These are phyloP conservation scores for Aulographum hederae DNA, from an alignment of 2,329 filamentous ascomycete species.

Conservation along the genomic window DNA sequence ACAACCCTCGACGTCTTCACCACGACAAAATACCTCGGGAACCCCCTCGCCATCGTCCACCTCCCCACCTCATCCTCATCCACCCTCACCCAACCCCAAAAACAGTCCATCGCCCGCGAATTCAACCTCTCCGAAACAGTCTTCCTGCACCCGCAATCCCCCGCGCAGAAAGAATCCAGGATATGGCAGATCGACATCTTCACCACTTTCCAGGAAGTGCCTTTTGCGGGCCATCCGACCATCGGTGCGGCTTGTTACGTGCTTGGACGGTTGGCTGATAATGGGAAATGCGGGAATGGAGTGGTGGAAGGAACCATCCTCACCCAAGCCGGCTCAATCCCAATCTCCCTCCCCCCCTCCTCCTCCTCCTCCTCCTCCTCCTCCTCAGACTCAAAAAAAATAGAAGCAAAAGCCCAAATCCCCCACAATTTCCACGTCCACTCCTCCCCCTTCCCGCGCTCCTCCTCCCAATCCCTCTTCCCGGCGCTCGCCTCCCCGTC, in stretches of 20 bases:
- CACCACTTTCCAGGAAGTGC: slow-evolving; percentile 29
- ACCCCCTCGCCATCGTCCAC: slow-evolving; percentile 37
- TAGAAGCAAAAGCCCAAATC: slow-evolving; percentile 41
- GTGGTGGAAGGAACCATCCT: slow-evolving; percentile 18
- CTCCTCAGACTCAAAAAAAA: too few relatives aligned
- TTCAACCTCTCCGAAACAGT: slow-evolving; percentile 41
- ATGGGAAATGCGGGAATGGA: slow-evolving; percentile 7
- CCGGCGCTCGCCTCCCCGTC: slow-evolving; percentile 12
- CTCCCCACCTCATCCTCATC: slow-evolving; percentile 20
- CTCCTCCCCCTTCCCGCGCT: slow-evolving; percentile 12
- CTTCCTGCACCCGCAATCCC: slow-evolving; percentile 24
- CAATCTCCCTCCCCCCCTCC: too few relatives aligned
- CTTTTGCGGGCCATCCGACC: slow-evolving; percentile 40
- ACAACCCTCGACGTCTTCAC: slow-evolving; percentile 31
- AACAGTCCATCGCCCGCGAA: slow-evolving; percentile 35
- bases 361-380: too few relatives aligned
- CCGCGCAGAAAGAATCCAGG: too few relatives aligned
- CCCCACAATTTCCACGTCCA: slow-evolving; percentile 52
- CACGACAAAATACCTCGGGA: slow-evolving; percentile 27
- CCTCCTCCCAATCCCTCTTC: slow-evolving; percentile 17
- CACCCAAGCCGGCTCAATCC: slow-evolving; percentile 27
- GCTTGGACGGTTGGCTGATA: slow-evolving; percentile 12
- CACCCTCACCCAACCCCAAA: slow-evolving; percentile 25
- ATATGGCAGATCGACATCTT: slow-evolving; percentile 38
- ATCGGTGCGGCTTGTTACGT: slow-evolving; percentile 36